phyloP scores from a whole-genome alignment of 768 basidiomycete genomes.

The Tylopilus vinaceipallidus region DNA sequence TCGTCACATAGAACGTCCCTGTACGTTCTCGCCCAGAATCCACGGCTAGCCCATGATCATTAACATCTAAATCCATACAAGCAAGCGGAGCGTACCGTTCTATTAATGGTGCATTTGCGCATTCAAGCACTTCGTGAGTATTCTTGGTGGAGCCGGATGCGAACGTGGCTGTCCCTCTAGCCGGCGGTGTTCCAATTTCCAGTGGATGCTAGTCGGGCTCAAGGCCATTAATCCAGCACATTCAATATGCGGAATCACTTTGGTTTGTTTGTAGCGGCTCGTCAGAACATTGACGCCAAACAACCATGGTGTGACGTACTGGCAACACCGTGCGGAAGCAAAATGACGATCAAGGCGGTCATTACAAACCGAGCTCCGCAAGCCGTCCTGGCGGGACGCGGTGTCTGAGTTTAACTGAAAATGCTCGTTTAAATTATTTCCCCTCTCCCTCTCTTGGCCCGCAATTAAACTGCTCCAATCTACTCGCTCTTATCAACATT shows the following conservation, averaged over 20 bases:
- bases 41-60: too few relatives aligned
- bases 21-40: too few relatives aligned
- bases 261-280: not conserved
- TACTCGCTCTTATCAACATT: too few relatives aligned
- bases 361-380: slow-evolving; percentile 19
- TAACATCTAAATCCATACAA: too few relatives aligned
- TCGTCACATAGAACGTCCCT: too few relatives aligned
- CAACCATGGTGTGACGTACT: not conserved
- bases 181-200: slow-evolving; percentile 15
- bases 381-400: slow-evolving; percentile 26
- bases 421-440: too few relatives aligned
- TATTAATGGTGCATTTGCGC: too few relatives aligned
- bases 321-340: slow-evolving; percentile 16
- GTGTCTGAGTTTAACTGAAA: slow-evolving; percentile 15
- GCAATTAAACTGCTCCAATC: too few relatives aligned
- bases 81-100: too few relatives aligned
- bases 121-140: too few relatives aligned
- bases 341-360: slow-evolving; percentile 11
- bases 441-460: too few relatives aligned
- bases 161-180: not conserved
- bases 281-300: not conserved
- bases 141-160: too few relatives aligned
- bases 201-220: slow-evolving; percentile 4
- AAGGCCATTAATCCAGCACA: not conserved
- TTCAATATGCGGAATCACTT: slow-evolving; percentile 5